These are phyloP conservation scores for Berberis vulgaris DNA, from an alignment of 164 flowering plant species.

Conservation along the genomic window DNA sequence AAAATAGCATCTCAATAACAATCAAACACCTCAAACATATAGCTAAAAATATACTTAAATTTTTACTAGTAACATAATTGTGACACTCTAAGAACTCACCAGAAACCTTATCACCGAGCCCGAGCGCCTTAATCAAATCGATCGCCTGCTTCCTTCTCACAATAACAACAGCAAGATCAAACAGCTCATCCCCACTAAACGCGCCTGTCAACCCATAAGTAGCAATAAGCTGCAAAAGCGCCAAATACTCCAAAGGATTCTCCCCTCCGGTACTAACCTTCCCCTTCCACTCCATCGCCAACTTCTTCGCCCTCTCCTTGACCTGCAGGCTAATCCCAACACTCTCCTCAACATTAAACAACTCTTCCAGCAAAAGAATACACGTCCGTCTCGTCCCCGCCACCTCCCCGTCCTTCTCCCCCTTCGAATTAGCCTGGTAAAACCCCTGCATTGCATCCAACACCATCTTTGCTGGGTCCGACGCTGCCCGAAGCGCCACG, in stretches of 20 bases:
- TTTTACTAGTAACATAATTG: neutral
- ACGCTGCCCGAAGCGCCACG: constrained; percentile 28
- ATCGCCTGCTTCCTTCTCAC: neutral
- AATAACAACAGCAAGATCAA: neutral
- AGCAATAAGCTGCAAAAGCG: neutral
- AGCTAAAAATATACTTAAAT: neutral
- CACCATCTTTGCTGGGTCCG: constrained; percentile 47
- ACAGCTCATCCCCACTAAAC: neutral
- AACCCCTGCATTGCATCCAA: constrained; percentile 51
- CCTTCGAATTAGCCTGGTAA: constrained; percentile 3
- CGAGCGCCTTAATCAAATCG: neutral
- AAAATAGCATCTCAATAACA: no score
- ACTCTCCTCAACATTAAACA: constrained; percentile 7
- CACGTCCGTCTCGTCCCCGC: constrained; percentile 16
- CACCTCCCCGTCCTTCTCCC: constrained; percentile 2
- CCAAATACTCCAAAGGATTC: neutral
- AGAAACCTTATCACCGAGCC: neutral
- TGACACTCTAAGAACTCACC: neutral
- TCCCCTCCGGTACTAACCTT: neutral
- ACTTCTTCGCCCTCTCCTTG: neutral
- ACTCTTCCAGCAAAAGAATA: constrained; percentile 38
- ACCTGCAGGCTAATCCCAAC: neutral
- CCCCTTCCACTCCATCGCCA: neutral
- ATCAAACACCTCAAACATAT: no score
- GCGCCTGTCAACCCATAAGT: neutral